phyloP scores from a whole-genome alignment of 2,329 filamentous ascomycete species.

The Fusarium metavorans region DNA sequence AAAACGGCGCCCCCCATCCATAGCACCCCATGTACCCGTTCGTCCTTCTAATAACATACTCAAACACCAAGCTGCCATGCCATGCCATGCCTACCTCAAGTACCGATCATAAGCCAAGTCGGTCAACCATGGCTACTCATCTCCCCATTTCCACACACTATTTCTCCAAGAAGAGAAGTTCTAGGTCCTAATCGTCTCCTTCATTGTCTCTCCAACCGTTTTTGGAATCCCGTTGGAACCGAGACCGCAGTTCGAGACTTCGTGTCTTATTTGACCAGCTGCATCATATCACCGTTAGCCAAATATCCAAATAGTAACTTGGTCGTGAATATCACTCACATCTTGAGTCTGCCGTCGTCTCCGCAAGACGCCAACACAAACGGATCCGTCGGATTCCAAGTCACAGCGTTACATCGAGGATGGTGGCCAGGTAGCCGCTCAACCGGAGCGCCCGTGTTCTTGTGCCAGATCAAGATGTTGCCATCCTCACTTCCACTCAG shows the following conservation, averaged over 20 bases:
- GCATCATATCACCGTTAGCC: constrained; percentile 8
- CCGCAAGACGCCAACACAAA: constrained; percentile 91
- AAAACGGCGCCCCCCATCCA: neutral
- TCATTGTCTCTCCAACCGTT: constrained; percentile 40
- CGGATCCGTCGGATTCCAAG: constrained; percentile 88
- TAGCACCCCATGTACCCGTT: neutral
- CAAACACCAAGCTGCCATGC: neutral
- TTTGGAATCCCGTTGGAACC: constrained; percentile 25
- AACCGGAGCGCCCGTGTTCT: constrained; percentile 80
- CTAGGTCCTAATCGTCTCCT: constrained; percentile 22
- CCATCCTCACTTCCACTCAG: constrained; percentile 89
- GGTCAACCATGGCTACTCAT: neutral
- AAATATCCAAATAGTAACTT: neutral
- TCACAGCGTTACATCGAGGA: constrained; percentile 84
- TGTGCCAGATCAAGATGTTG: constrained; percentile 90
- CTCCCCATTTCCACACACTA: neutral
- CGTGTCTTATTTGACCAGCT: constrained; percentile 47
- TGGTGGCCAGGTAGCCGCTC: constrained; percentile 81
- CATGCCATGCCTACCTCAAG: neutral
- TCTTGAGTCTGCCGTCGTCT: constrained; percentile 86
- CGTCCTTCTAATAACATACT: constrained; percentile 18
- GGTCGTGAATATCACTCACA: constrained; percentile 69
- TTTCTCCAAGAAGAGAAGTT: constrained; percentile 13
- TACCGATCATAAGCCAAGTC: neutral
- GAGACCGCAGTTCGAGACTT: constrained; percentile 37